Base-by-base conservation (phyloP, 139 green algal species). In the Raphidocelis subcapitata region DNA sequence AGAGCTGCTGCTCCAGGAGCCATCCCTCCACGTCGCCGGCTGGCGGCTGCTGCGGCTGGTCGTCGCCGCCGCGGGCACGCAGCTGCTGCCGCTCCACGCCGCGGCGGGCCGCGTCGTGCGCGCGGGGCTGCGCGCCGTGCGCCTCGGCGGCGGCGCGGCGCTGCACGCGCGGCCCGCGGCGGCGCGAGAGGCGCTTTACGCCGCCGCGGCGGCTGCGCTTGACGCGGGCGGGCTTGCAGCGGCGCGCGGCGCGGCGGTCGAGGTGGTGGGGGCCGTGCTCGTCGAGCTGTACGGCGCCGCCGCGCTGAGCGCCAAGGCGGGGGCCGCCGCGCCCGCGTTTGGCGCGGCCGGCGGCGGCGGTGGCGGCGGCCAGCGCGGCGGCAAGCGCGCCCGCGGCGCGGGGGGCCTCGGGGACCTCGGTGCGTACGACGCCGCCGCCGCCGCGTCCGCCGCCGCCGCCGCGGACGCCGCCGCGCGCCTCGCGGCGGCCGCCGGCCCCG, bases 281-380 rank as follows among this genome's bases (percentile, higher is more conserved):
- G 59, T 72, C 1, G 83, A 90, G 70, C 65, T 90, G 56, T 90
- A 90, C 61, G 85, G 81, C n/a, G 52, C 47, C 3, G 55, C 72
- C 62, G 66, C 77, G 35, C n/a, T n/a, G n/a, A n/a, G n/a, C n/a
- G n/a, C n/a, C n/a, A 26, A 56, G 44, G 44, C 54, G 5, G 23
- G 14, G 31, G 26, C 26, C 14, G 24, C 37, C 26, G 31, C 8
- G 24, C 3, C 23, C 0, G 4, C 47, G 3, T 51, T 18, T 1
- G 62, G 46, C 36, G n/a, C 41, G 31, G 57, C 24, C 46, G 51
- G 49, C 24, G 46, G 47, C 16, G 18, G 33, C 21, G 54, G 54
- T n/a, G 41, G 26, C n/a, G 67, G 44, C 51, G 59, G 52, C 16
- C n/a, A 57, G 12, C 71, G 65, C 36, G 54, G 54, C 8, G 44